These are phyloP conservation scores for Bromus sterilis DNA, from an alignment of 176 grass and related monocot genomes.

Conservation along the genomic window DNA sequence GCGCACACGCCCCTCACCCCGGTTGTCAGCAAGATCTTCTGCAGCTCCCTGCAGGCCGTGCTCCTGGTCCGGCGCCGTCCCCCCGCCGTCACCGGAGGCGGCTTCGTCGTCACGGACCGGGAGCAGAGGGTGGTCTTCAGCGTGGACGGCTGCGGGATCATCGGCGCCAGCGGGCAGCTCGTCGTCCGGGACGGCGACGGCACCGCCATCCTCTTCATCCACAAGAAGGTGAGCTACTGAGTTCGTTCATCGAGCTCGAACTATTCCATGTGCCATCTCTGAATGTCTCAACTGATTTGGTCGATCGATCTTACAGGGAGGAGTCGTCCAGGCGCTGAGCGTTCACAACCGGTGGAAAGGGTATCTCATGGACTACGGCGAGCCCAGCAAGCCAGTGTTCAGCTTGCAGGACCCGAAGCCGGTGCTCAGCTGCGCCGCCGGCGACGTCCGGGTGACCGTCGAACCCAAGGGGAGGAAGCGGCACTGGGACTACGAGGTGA, in stretches of 20 bases:
- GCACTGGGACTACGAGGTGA: constrained; percentile 71
- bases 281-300: neutral
- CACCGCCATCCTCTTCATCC: constrained; percentile 57
- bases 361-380: constrained; percentile 58
- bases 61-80: constrained; percentile 74
- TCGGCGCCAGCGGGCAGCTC: constrained; percentile 60
- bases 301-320: constrained; percentile 20
- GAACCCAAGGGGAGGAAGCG: constrained; percentile 47
- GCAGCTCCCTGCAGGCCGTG: constrained; percentile 32
- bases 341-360: constrained; percentile 64
- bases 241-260: neutral
- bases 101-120: constrained; percentile 56
- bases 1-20: constrained; percentile 41
- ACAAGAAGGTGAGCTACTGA: constrained; percentile 48
- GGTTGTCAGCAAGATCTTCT: constrained; percentile 85
- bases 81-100: constrained; percentile 54
- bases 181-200: constrained; percentile 62
- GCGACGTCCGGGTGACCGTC: constrained; percentile 36
- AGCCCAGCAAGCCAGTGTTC: constrained; percentile 56
- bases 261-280: neutral
- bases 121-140: constrained; percentile 52
- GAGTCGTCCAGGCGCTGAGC: constrained; percentile 66
- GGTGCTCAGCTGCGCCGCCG: constrained; percentile 37
- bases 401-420: constrained; percentile 67
- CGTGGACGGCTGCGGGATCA: constrained; percentile 76